phyloP scores from a whole-genome alignment of 2,329 filamentous ascomycete species.

The Cercospora zeae-maydis region DNA sequence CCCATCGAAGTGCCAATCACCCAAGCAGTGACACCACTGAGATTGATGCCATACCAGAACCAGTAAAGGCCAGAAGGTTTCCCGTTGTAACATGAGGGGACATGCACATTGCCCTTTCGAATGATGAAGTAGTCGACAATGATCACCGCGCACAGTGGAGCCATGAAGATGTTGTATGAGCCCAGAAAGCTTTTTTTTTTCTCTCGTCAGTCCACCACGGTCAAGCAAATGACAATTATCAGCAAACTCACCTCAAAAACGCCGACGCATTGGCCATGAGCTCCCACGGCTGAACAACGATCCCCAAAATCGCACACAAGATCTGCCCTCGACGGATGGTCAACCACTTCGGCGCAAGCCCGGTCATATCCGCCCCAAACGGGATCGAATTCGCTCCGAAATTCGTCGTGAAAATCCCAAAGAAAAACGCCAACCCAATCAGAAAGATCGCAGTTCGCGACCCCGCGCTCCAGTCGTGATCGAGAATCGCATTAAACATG shows the following conservation, averaged over 20 bases:
- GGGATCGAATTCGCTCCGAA: slow-evolving; percentile 43
- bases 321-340: slow-evolving; percentile 42
- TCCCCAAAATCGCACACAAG: slow-evolving; percentile 36
- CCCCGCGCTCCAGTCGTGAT: slow-evolving; percentile 39
- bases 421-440: slow-evolving; percentile 36
- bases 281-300: slow-evolving; percentile 64
- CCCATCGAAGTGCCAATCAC: slow-evolving; percentile 55
- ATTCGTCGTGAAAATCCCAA: slow-evolving; percentile 45
- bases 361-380: slow-evolving; percentile 47
- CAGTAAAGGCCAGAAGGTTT: slow-evolving; percentile 45
- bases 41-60: slow-evolving; percentile 54
- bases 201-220: not conserved
- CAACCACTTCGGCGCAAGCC: slow-evolving; percentile 50
- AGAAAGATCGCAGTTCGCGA: slow-evolving; percentile 43
- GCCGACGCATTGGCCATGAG: slow-evolving; percentile 55
- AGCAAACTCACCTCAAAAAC: slow-evolving; percentile 46
- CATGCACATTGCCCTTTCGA: slow-evolving; percentile 42
- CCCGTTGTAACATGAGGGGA: slow-evolving; percentile 45
- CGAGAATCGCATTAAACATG: slow-evolving; percentile 41
- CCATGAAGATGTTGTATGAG: slow-evolving; percentile 43
- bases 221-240: not conserved
- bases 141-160: slow-evolving; percentile 40
- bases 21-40: slow-evolving; percentile 57
- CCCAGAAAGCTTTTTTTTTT: slow-evolving; percentile 47
- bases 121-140: slow-evolving; percentile 43